These are phyloP conservation scores for Aspergillus ibericus DNA, from an alignment of 2,329 filamentous ascomycete species.

Conservation along the genomic window DNA sequence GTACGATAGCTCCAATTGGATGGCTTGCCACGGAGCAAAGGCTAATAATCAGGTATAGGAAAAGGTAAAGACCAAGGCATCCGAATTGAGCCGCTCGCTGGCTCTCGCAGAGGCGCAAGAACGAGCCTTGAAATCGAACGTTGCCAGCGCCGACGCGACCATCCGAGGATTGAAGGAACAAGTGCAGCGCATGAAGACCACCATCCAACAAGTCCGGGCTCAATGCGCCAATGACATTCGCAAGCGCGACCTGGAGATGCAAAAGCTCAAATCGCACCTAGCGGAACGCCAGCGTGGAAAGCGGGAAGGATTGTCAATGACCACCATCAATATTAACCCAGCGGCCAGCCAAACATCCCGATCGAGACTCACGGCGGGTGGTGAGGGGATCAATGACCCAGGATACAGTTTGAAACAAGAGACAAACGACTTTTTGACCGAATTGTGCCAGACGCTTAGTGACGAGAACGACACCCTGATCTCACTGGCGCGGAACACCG, in stretches of 20 bases:
- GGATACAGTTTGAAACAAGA: slow-evolving; percentile 75
- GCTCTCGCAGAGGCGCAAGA: slow-evolving; percentile 68
- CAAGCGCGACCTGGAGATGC: slow-evolving; percentile 85
- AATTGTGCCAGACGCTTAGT: slow-evolving; percentile 76
- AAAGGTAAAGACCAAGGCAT: slow-evolving; percentile 54
- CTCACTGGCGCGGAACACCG: slow-evolving; percentile 67
- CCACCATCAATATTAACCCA: slow-evolving; percentile 49
- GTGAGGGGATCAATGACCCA: slow-evolving; percentile 52
- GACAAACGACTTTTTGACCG: slow-evolving; percentile 86
- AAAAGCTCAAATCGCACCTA: slow-evolving; percentile 83
- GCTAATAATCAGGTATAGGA: slow-evolving; percentile 40
- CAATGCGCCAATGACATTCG: slow-evolving; percentile 89
- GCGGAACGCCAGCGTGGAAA: slow-evolving; percentile 64
- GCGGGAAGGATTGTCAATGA: slow-evolving; percentile 54
- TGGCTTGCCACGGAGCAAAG: not conserved
- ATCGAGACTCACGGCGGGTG: slow-evolving; percentile 29
- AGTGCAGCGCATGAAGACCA: slow-evolving; percentile 71
- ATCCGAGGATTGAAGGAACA: slow-evolving; percentile 82
- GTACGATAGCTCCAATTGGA: slow-evolving; percentile 40
- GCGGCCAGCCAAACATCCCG: slow-evolving; percentile 36
- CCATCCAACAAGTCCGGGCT: slow-evolving; percentile 78
- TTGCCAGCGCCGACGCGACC: slow-evolving; percentile 71
- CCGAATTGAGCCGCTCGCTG: slow-evolving; percentile 58
- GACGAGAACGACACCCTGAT: slow-evolving; percentile 89
- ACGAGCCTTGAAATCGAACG: slow-evolving; percentile 65